Percentiles rank a stretch among this genome's conserved stretches.
phyloP scores from a whole-genome alignment of 2,329 filamentous ascomycete genomes.

The Sporothrix variecibatus region DNA sequence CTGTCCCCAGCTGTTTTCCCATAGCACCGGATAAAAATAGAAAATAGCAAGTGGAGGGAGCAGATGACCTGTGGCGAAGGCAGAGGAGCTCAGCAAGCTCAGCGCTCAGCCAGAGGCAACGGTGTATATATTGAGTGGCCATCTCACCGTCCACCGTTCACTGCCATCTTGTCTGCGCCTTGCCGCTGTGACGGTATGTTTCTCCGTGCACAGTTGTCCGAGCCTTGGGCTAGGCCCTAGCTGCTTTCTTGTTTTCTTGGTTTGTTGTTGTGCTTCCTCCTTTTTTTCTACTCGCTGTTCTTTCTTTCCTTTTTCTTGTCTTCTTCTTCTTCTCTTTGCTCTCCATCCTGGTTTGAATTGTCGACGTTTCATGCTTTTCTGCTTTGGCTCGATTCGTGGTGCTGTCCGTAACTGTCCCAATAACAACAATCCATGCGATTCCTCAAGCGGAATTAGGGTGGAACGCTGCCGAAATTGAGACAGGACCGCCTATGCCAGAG shows the following conservation, averaged over 20 bases:
- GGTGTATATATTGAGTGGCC: neutral
- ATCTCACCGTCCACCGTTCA: neutral
- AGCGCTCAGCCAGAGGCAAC: neutral
- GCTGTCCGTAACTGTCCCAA: slow-evolving; percentile 18
- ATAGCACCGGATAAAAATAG: slow-evolving; percentile 30
- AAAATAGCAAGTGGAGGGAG: neutral
- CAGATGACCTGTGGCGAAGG: neutral
- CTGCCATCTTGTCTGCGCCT: slow-evolving; percentile 11
- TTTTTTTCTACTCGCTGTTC: neutral
- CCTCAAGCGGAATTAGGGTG: slow-evolving; percentile 42
- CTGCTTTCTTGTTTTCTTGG: neutral
- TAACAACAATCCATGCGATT: slow-evolving; percentile 40
- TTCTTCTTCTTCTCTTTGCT: neutral
- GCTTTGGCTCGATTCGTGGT: neutral
- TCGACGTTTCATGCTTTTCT: slow-evolving; percentile 20
- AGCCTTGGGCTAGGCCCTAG: neutral
- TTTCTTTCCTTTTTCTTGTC: neutral
- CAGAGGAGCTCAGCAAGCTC: neutral
- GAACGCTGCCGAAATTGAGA: slow-evolving; percentile 46
- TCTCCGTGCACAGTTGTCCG: neutral
- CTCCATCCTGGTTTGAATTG: neutral
- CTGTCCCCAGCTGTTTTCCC: slow-evolving; percentile 6
- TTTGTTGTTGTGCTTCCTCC: neutral
- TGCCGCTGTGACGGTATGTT: neutral
- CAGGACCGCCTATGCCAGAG: slow-evolving; percentile 36